phyloP scores from a whole-genome alignment of 2,329 filamentous ascomycete species.

The Cercospora nicotianae region DNA sequence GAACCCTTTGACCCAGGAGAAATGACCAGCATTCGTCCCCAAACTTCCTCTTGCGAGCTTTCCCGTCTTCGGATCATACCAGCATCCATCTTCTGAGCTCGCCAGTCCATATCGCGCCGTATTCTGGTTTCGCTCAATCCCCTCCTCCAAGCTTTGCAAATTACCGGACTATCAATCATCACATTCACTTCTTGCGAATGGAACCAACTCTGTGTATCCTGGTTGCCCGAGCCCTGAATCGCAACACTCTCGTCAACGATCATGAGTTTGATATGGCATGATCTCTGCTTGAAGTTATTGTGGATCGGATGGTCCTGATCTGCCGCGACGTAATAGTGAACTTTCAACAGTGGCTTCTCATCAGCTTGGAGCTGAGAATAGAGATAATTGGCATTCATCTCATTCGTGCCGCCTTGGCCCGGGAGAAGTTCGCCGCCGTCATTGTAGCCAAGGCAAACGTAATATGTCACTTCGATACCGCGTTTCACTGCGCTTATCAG shows the following conservation, averaged over 20 bases:
- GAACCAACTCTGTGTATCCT: slow-evolving; percentile 78
- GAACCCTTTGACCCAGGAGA: slow-evolving; percentile 25
- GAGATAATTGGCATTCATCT: slow-evolving; percentile 64
- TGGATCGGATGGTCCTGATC: slow-evolving; percentile 69
- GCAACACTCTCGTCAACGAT: slow-evolving; percentile 69
- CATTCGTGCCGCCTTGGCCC: slow-evolving; percentile 73
- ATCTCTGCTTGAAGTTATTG: slow-evolving; percentile 63
- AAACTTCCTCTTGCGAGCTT: slow-evolving; percentile 45
- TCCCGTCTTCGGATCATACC: slow-evolving; percentile 53
- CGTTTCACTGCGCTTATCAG: slow-evolving; percentile 65
- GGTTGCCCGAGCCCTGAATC: slow-evolving; percentile 74
- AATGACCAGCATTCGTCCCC: slow-evolving; percentile 42
- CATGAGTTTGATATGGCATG: slow-evolving; percentile 76
- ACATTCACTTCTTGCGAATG: slow-evolving; percentile 77
- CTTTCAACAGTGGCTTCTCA: slow-evolving; percentile 46
- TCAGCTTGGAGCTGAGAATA: slow-evolving; percentile 54
- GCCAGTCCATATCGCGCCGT: slow-evolving; percentile 60
- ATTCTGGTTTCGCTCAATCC: slow-evolving; percentile 60
- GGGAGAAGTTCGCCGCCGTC: slow-evolving; percentile 75
- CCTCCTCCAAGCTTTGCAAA: slow-evolving; percentile 52
- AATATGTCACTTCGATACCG: slow-evolving; percentile 67
- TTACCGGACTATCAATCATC: slow-evolving; percentile 63
- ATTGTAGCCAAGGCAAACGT: slow-evolving; percentile 77
- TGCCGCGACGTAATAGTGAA: slow-evolving; percentile 72
- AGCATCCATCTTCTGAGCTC: slow-evolving; percentile 58